These are phyloP conservation scores for Theobroma grandiflorum DNA, from an alignment of 441 rosid species.

Conservation along the genomic window DNA sequence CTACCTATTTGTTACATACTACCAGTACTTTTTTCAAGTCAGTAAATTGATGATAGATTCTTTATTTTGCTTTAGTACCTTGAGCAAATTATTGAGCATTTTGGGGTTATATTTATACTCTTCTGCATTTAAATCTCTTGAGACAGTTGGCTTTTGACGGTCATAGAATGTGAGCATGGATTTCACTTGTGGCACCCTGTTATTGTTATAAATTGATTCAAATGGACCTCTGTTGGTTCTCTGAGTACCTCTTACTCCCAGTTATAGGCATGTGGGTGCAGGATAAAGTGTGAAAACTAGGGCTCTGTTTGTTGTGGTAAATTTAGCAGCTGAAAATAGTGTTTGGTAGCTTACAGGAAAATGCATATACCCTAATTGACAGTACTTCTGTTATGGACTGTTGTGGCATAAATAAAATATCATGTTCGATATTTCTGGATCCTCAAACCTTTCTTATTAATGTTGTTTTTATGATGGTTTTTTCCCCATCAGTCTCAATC, in stretches of 20 bases:
- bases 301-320: neutral
- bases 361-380: neutral
- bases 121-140: neutral
- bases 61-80: neutral
- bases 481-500: neutral
- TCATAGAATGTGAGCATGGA: neutral
- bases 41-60: neutral
- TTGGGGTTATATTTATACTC: neutral
- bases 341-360: neutral
- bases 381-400: neutral
- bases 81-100: neutral
- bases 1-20: no score
- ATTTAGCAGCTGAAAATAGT: slow-evolving; percentile 11
- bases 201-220: neutral
- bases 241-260: neutral
- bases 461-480: neutral
- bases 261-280: slow-evolving; percentile 7
- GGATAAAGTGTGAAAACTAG: slow-evolving; percentile 15
- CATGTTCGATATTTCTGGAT: neutral
- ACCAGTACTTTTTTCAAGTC: no score
- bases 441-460: neutral
- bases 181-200: neutral
- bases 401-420: neutral
- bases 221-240: neutral
- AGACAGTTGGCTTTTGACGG: neutral